Evolutionary conservation across 2,329 filamentous ascomycete species (phyloP), one percentile per base, ranked within the genome.

Genomic region (Sporothrix luriei): DNA sequence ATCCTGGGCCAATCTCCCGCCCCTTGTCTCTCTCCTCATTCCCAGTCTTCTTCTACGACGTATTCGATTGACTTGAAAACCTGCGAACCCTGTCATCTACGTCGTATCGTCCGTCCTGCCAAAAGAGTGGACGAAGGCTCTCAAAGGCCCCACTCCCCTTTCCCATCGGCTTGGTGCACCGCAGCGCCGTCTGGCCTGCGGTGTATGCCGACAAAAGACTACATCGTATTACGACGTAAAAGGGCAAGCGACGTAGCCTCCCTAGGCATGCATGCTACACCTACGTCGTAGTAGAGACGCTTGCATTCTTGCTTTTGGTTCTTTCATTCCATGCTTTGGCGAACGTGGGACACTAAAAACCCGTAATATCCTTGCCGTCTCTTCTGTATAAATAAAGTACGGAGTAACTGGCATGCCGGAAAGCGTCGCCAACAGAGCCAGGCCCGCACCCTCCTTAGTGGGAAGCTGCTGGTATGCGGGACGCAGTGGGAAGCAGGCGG

Each of bases 121-220:
- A 10, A 29, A 57, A 59, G 54, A 38, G 29, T 38, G 16, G 29
- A 14, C 16, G 11, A 40, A 33, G 26, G 26, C 29, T 48, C 43
- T 48, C 46, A 19, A 48, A 7, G 46, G 46, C 46, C 16, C 46
- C 46, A 7, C 33, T 33, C 64, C 13, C 21, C 49, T 54, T 55
- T 66, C 29, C 64, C 64, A 66, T 66, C 64, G 64, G 64, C 64
- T 26, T 46, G 29, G 64, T 66, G 64, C 49, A 66, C 64, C 64
- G 64, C 64, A 66, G 46, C 64, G 33, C 64, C 64, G 64, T 33
- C n/a, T 43, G 48, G 48, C 21, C 11, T 11, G n/a, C n/a, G n/a
- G n/a, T n/a, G n/a, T n/a, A 19, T 9, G 24, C n/a, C 16, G 52
- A 55, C 14, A 26, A 55, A 33, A 5, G 26, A n/a, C 54, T 38